These are phyloP conservation scores for Gymnopilus dilepis DNA, from an alignment of 768 basidiomycete species.

Conservation along the genomic window DNA sequence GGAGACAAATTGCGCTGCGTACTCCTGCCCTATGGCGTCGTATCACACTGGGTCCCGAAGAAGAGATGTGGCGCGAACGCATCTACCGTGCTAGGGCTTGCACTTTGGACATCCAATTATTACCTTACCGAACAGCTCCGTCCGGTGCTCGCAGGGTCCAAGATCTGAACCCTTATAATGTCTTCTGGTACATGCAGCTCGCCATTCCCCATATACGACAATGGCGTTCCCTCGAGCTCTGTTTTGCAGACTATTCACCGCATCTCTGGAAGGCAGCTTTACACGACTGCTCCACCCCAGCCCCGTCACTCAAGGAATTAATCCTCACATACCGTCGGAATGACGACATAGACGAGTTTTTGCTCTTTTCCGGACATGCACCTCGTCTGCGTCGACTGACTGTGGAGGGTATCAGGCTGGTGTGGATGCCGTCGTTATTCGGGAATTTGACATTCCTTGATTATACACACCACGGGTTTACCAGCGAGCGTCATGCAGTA, in stretches of 20 bases:
- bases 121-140: constrained; percentile 35
- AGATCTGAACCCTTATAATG: constrained; percentile 47
- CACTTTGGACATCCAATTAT: constrained; percentile 63
- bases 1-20: constrained; percentile 65
- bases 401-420: constrained; percentile 66
- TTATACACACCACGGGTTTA: constrained; percentile 77
- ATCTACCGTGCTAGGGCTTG: constrained; percentile 64
- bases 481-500: constrained; percentile 57
- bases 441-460: constrained; percentile 66
- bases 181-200: constrained; percentile 67
- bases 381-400: constrained; percentile 60
- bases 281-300: constrained; percentile 52
- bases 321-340: constrained; percentile 64
- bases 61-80: constrained; percentile 67
- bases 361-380: constrained; percentile 64
- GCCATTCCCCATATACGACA: constrained; percentile 55
- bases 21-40: constrained; percentile 71
- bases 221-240: constrained; percentile 67
- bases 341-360: constrained; percentile 71
- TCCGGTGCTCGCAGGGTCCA: constrained; percentile 33
- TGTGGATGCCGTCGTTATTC: constrained; percentile 68
- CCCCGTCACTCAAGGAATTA: constrained; percentile 54
- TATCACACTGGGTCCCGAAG: constrained; percentile 52
- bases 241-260: constrained; percentile 59
- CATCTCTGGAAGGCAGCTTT: constrained; percentile 74